phyloP scores from a whole-genome alignment of 441 rosid species.

The Pelargonium fulgidum region DNA sequence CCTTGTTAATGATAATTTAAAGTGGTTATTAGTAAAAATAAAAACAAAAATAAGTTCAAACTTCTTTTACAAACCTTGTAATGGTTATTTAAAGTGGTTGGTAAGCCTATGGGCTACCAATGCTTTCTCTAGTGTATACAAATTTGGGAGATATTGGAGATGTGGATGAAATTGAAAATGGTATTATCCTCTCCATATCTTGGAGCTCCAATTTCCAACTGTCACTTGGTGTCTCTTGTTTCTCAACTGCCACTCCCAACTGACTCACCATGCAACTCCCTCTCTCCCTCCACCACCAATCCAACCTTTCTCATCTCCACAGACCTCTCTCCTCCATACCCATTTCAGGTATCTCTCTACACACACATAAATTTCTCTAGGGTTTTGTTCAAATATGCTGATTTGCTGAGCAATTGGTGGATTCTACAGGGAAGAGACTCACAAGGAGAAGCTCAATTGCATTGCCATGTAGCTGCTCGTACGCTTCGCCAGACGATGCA shows the following conservation, averaged over 20 bases:
- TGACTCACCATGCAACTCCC: conserved; percentile 33
- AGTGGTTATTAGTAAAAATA: no score
- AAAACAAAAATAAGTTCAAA: no score
- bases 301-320: conserved; percentile 27
- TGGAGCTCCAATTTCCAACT: not conserved
- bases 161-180: conserved; percentile 49
- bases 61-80: no score
- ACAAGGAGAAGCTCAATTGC: conserved; percentile 19
- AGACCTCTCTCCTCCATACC: conserved; percentile 24
- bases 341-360: conserved; percentile 22
- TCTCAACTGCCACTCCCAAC: conserved; percentile 21
- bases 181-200: conserved; percentile 31
- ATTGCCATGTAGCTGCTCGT: conserved; percentile 36
- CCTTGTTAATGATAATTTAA: no score
- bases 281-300: conserved; percentile 33
- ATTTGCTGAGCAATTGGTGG: not conserved
- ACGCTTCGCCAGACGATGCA: conserved; percentile 34
- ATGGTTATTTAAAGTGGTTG: no score
- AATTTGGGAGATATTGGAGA: not conserved
- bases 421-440: conserved; percentile 36
- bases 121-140: no score
- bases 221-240: not conserved
- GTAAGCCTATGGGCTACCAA: no score
- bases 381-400: not conserved
- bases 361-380: conserved; percentile 15